Evolutionary conservation across 2,329 filamentous ascomycete genomes (phyloP), one percentile per base, ranked within the genome.

Genomic region (Penicillium sp.): DNA sequence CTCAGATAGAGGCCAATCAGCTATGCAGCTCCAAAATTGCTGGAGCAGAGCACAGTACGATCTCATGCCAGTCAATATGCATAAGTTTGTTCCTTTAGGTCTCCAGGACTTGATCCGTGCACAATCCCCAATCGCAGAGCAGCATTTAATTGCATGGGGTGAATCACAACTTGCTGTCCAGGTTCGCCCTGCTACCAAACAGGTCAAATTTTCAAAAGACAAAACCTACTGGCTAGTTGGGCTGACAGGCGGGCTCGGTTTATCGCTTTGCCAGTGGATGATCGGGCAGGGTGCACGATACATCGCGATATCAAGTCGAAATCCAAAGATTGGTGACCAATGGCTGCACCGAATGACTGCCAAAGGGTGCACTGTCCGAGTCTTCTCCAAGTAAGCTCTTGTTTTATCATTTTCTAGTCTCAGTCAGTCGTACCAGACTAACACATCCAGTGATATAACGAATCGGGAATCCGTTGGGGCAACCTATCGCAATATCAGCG

Each of bases 181-280:
- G 16, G 46, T 64, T n/a, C 50, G 25, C 1, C 57, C 63, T 9
- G 63, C 63, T 22, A 64, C 55, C 6, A 56, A 57, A 38, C 22
- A 45, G 3, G 57, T 63, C n/a, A 53, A 40, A 17, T 71, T 71
- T 42, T 53, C 59, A 1, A 51, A 48, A n/a, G 52, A 67, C 36
- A 72, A 68, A 53, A 73, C 71, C 7, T 74, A 74, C 47, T 63
- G 65, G 60, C 60, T 74, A 2, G 56, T 67, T 38, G 69, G 69
- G 37, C 51, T 70, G 11, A 61, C 66, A 12, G 68, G 67, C 12
- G 60, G 61, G 8, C 53, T 71, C n/a, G 69, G 69, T 17, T 38
- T 58, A 4, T 69, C 67, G 3, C 42, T 69, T n/a, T 67, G 63
- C 44, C 46, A 61, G n/a, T 73, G 64, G 65, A 69, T 72, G 67